A percentile compares a stretch with the other conserved stretches of the same genome.
Conservation (phyloP, 176 grass and related monocot species). For the Raddia guianensis region DNA sequence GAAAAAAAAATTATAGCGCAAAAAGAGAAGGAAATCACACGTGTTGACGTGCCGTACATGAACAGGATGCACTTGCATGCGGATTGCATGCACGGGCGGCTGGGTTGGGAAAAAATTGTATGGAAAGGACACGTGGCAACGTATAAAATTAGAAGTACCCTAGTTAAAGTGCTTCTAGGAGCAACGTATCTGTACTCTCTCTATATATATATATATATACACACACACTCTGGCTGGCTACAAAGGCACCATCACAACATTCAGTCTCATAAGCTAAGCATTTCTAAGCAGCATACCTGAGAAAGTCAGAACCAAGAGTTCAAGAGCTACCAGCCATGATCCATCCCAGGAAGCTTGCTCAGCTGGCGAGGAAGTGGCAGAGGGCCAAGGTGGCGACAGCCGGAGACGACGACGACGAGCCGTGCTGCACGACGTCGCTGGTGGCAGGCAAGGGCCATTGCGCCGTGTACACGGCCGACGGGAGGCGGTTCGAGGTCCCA, state of each 20-base stretch:
- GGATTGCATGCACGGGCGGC: too few species aligned
- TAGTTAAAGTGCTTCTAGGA: too few species aligned
- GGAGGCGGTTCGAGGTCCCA: slow-evolving; percentile 54
- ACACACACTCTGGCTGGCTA: slow-evolving; percentile 13
- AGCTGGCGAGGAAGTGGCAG: slow-evolving; percentile 37
- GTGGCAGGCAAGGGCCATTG: slow-evolving; percentile 57
- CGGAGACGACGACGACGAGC: slow-evolving; percentile 9
- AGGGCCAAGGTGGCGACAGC: slow-evolving; percentile 18
- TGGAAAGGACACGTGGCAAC: too few species aligned
- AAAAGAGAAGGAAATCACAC: too few species aligned
- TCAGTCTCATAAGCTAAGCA: slow-evolving; percentile 36
- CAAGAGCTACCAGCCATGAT: slow-evolving; percentile 40
- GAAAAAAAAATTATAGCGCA: too few species aligned
- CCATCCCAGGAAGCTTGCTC: slow-evolving; percentile 39
- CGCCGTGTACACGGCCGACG: slow-evolving; percentile 47
- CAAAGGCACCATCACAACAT: slow-evolving; percentile 23
- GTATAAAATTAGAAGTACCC: too few species aligned
- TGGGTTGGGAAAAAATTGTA: too few species aligned
- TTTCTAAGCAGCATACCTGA: slow-evolving; percentile 6
- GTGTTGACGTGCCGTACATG: too few species aligned
- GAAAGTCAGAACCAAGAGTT: slow-evolving; percentile 9
- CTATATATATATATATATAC: too few species aligned
- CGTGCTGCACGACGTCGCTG: slow-evolving; percentile 9
- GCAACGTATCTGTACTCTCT: too few species aligned
- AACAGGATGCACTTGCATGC: too few species aligned